A percentile compares a stretch with the other conserved stretches of the same genome.
Evolutionary conservation across 2,329 filamentous ascomycete species (phyloP).

Genomic region (Madurella mycetomatis): DNA sequence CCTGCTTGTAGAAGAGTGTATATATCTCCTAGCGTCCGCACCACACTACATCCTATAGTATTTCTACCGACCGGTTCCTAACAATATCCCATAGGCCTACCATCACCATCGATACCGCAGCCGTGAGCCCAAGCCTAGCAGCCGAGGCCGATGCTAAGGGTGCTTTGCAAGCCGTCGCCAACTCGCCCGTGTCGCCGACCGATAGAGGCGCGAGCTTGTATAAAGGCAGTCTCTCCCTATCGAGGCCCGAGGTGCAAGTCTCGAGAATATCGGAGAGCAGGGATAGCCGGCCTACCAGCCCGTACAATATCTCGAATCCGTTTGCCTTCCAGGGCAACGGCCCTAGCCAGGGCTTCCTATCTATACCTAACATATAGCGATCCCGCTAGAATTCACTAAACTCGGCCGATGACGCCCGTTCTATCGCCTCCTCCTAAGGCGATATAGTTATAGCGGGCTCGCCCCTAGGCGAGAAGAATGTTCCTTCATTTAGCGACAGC

Average conservation of each 20-base stretch:
- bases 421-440: slow-evolving; percentile 54
- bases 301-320: slow-evolving; percentile 65
- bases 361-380: slow-evolving; percentile 58
- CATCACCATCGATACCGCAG: slow-evolving; percentile 52
- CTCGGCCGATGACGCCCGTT: slow-evolving; percentile 58
- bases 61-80: slow-evolving; percentile 1
- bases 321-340: slow-evolving; percentile 45
- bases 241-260: slow-evolving; percentile 44
- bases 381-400: slow-evolving; percentile 67
- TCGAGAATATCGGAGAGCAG: slow-evolving; percentile 61
- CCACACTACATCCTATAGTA: background rate
- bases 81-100: slow-evolving; percentile 40
- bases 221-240: slow-evolving; percentile 28
- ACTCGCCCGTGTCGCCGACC: slow-evolving; percentile 32
- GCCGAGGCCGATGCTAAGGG: slow-evolving; percentile 31
- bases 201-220: slow-evolving; percentile 22
- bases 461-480: slow-evolving; percentile 40
- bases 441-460: slow-evolving; percentile 56
- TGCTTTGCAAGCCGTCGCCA: slow-evolving; percentile 23
- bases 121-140: slow-evolving; percentile 30
- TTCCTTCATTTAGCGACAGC: slow-evolving; percentile 30
- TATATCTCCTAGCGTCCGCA: slow-evolving; percentile 22
- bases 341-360: slow-evolving; percentile 52
- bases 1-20: slow-evolving; percentile 37
- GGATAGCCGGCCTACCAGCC: slow-evolving; percentile 64